Percentiles rank a stretch among this genome's conserved stretches.
Evolutionary conservation across 1,139 yeast genomes (phyloP).

Genomic region (Scheffersomyces lignicola): DNA sequence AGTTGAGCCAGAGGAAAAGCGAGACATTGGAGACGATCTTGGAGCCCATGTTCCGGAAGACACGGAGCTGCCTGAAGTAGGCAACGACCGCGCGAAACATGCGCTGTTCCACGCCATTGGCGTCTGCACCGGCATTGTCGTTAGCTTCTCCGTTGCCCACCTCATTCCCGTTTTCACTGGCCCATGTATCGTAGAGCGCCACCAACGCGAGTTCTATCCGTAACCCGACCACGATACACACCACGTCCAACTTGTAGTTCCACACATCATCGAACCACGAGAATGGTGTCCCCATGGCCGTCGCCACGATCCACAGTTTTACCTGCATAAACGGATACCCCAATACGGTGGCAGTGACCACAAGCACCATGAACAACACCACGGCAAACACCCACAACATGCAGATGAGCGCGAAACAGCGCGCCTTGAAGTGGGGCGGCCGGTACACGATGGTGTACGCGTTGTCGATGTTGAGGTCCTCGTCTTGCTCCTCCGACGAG

Average conservation of each 20-base stretch:
- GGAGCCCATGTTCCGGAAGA: no score
- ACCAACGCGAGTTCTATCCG: slow-evolving; percentile 18
- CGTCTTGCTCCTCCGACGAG: slow-evolving; percentile 25
- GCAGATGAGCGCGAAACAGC: slow-evolving; percentile 57
- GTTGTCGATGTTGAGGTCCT: slow-evolving; percentile 49
- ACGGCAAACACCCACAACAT: slow-evolving; percentile 74
- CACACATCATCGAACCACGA: slow-evolving; percentile 17
- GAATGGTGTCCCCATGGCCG: no score
- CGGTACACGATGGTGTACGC: slow-evolving; percentile 78
- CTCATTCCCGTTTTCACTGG: slow-evolving; percentile 13
- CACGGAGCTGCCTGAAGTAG: no score
- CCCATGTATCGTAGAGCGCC: slow-evolving; percentile 14
- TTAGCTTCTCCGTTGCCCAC: not conserved
- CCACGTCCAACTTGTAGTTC: slow-evolving; percentile 25
- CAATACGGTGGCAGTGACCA: slow-evolving; percentile 32
- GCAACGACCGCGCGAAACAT: no score
- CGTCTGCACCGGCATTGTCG: slow-evolving; percentile 3
- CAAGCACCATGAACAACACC: slow-evolving; percentile 39
- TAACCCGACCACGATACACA: slow-evolving; percentile 25
- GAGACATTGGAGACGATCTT: slow-evolving; percentile 6
- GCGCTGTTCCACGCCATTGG: no score
- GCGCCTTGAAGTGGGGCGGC: slow-evolving; percentile 71
- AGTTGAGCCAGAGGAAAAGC: slow-evolving; percentile 17
- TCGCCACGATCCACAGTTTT: slow-evolving; percentile 5
- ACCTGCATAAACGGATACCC: slow-evolving; percentile 39